Conservation (phyloP, 805 yeast species). For the Hanseniaspora valbyensis region DNA sequence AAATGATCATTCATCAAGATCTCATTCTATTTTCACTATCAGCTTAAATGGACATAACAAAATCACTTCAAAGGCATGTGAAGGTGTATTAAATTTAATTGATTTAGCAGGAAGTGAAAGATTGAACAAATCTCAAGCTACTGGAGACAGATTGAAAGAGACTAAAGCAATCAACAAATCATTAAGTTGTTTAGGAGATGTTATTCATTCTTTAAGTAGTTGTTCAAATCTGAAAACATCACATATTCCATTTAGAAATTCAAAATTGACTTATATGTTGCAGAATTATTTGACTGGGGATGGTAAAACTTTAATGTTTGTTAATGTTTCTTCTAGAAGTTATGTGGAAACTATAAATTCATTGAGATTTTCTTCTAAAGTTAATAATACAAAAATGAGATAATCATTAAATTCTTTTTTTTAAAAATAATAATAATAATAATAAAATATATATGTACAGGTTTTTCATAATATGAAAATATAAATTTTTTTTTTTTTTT, state of each 20-base stretch:
- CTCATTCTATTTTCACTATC: slow-evolving; percentile 73
- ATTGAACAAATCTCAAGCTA: slow-evolving; percentile 57
- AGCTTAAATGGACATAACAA: slow-evolving; percentile 45
- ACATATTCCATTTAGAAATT: slow-evolving; percentile 90
- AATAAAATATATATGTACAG: not conserved
- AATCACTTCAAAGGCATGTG: slow-evolving; percentile 36
- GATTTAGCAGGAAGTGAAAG: slow-evolving; percentile 95
- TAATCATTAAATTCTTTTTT: slow-evolving; percentile 8
- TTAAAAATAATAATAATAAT: no score
- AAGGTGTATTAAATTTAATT: slow-evolving; percentile 64
- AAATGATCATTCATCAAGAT: slow-evolving; percentile 79
- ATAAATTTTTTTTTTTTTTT: not conserved
- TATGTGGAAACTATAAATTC: slow-evolving; percentile 73
- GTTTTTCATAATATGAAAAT: not conserved
- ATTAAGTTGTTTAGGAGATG: slow-evolving; percentile 80
- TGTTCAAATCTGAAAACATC: slow-evolving; percentile 37
- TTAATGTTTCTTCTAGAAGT: slow-evolving; percentile 51
- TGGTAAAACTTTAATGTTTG: slow-evolving; percentile 89
- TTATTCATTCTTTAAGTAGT: slow-evolving; percentile 62
- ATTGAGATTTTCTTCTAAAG: slow-evolving; percentile 78
- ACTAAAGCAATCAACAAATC: slow-evolving; percentile 85
- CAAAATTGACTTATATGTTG: slow-evolving; percentile 76
- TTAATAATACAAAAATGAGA: slow-evolving; percentile 42
- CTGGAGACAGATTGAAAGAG: slow-evolving; percentile 72
- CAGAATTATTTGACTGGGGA: slow-evolving; percentile 76